Conservation (phyloP, 2,329 filamentous ascomycete genomes). For the Alternaria solani region DNA sequence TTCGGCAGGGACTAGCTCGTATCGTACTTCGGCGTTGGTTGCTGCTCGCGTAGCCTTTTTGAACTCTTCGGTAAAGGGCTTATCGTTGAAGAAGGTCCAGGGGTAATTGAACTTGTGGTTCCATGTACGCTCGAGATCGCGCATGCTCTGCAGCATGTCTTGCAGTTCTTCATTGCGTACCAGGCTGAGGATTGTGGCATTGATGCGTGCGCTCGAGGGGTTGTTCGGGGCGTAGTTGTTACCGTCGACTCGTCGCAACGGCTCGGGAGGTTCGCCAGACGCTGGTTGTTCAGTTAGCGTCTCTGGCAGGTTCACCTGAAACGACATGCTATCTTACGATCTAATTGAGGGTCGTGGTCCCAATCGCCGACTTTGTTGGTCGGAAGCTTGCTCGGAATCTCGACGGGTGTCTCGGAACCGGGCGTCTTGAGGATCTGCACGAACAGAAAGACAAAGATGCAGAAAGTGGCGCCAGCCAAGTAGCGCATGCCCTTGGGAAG, state of each 20-base stretch:
- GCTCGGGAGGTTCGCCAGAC: conserved; percentile 82
- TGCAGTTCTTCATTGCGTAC: conserved; percentile 90
- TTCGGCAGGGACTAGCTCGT: conserved; percentile 89
- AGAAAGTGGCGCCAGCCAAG: conserved; percentile 73
- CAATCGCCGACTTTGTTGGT: conserved; percentile 64
- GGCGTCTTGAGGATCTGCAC: conserved; percentile 74
- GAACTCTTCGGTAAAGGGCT: conserved; percentile 92
- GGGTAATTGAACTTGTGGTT: conserved; percentile 99
- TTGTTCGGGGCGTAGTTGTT: conserved; percentile 81
- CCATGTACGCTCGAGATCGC: conserved; percentile 91
- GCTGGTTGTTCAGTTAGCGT: conserved; percentile 58
- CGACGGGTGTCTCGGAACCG: conserved; percentile 58
- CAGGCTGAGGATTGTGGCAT: conserved; percentile 89
- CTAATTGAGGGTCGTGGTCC: conserved; percentile 83
- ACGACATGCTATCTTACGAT: conserved; percentile 68
- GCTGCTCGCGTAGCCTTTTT: conserved; percentile 79
- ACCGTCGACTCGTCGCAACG: conserved; percentile 72
- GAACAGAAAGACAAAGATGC: conserved; percentile 80
- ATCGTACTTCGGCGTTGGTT: conserved; percentile 88
- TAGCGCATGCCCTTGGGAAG: conserved; percentile 85
- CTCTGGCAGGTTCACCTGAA: background rate
- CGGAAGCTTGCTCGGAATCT: conserved; percentile 38
- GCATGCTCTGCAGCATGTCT: conserved; percentile 87
- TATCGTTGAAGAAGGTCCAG: conserved; percentile 99
- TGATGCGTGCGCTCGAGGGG: conserved; percentile 81